Percentiles rank a stretch among this genome's conserved stretches.
Evolutionary conservation across 2,329 filamentous ascomycete species (phyloP).

Genomic region (Exophiala sp.): DNA sequence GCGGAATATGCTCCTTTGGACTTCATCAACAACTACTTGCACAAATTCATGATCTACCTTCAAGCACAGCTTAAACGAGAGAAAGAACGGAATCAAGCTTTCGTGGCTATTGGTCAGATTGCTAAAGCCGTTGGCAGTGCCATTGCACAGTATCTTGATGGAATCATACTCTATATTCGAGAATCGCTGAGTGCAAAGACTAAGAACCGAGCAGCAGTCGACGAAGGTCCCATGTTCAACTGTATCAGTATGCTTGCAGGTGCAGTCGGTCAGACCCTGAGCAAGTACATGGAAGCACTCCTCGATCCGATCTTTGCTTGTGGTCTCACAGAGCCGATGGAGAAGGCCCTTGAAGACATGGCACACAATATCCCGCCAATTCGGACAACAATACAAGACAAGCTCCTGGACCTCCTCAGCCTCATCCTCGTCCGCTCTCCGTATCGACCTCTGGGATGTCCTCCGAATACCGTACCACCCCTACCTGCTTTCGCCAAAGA

Average conservation of each 20-base stretch:
- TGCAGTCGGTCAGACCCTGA: conserved; percentile 91
- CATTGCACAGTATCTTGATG: conserved; percentile 91
- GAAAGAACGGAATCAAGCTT: conserved; percentile 89
- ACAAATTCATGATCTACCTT: conserved; percentile 95
- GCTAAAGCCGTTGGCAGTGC: conserved; percentile 94
- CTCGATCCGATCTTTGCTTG: conserved; percentile 96
- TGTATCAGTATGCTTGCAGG: conserved; percentile 96
- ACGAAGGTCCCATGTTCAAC: conserved; percentile 80
- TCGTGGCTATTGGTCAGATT: conserved; percentile 92
- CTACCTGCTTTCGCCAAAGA: conserved; percentile 84
- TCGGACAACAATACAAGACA: conserved; percentile 87
- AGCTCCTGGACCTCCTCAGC: conserved; percentile 90
- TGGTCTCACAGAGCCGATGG: conserved; percentile 87
- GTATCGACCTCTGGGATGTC: conserved; percentile 88
- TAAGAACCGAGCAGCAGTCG: conserved; percentile 52
- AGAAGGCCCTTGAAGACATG: conserved; percentile 95
- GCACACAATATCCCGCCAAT: conserved; percentile 97
- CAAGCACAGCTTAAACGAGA: conserved; percentile 92
- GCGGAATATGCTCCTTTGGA: conserved; percentile 89
- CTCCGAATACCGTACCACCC: conserved; percentile 76
- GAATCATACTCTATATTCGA: conserved; percentile 87
- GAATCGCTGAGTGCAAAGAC: conserved; percentile 55
- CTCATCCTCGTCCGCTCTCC: conserved; percentile 87
- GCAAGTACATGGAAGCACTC: conserved; percentile 96
- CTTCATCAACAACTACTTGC: conserved; percentile 81